These are phyloP conservation scores for Coemansia sp. DNA, from an alignment of 192 early-diverging fungal genomes.

Conservation along the genomic window DNA sequence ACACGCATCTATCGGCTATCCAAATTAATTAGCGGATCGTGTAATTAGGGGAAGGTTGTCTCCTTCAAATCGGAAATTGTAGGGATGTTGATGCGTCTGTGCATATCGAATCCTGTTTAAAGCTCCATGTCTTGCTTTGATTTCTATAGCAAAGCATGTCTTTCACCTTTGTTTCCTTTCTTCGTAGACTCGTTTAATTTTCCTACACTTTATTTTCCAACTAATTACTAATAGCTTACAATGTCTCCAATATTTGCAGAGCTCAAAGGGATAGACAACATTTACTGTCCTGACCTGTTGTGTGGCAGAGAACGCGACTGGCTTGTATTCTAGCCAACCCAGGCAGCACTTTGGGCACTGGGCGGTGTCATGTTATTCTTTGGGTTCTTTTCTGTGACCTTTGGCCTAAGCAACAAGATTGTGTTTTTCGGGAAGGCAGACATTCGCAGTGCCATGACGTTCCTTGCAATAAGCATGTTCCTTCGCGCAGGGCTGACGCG, in stretches of 20 bases:
- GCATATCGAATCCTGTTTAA: too few species aligned
- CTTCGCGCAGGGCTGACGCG: conserved; percentile 28
- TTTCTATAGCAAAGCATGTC: too few species aligned
- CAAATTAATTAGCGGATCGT: too few species aligned
- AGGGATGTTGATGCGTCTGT: too few species aligned
- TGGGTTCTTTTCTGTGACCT: conserved; percentile 1
- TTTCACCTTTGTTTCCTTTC: background rate
- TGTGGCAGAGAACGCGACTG: conserved; percentile 31
- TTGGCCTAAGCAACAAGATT: background rate
- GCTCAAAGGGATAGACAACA: conserved; percentile 3
- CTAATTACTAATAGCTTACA: background rate
- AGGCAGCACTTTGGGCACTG: conserved; percentile 19
- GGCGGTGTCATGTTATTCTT: conserved; percentile 20
- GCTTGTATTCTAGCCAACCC: conserved; percentile 23
- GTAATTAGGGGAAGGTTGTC: too few species aligned
- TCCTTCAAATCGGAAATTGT: too few species aligned
- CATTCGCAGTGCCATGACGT: background rate
- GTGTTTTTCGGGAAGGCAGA: background rate
- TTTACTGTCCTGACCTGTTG: conserved; percentile 22
- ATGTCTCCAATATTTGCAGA: background rate
- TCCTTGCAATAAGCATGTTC: conserved; percentile 24
- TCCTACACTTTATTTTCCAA: background rate
- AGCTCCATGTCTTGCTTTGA: too few species aligned
- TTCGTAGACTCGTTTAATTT: background rate
- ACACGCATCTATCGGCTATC: too few species aligned